Conservation (phyloP, 768 basidiomycete genomes). For the Lentinula sp. region DNA sequence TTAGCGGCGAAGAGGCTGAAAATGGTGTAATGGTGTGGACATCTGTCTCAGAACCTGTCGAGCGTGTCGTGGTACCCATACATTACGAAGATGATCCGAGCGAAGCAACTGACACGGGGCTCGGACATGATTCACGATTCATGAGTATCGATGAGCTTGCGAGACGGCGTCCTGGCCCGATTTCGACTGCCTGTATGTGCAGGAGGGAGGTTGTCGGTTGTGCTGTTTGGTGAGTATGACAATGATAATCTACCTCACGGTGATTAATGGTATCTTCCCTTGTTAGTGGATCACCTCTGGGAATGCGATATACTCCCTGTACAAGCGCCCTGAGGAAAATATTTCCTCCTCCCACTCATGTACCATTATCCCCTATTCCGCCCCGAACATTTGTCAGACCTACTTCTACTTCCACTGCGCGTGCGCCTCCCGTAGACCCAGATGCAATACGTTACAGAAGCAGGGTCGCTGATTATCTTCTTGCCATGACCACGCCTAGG, state of each 20-base stretch:
- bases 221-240: constrained; percentile 40
- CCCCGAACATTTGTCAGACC: background rate
- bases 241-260: background rate
- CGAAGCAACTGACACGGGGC: constrained; percentile 26
- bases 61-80: constrained; percentile 44
- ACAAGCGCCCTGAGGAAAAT: constrained; percentile 31
- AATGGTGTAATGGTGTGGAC: constrained; percentile 40
- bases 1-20: background rate
- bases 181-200: constrained; percentile 56
- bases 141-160: background rate
- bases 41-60: constrained; percentile 46
- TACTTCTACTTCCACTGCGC: background rate
- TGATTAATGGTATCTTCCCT: constrained; percentile 9
- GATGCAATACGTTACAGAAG: background rate
- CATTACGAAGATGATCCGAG: constrained; percentile 51
- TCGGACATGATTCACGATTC: constrained; percentile 21
- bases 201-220: constrained; percentile 65
- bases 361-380: background rate
- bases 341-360: background rate
- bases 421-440: background rate
- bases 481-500: background rate
- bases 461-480: background rate
- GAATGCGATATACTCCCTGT: constrained; percentile 57
- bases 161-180: background rate
- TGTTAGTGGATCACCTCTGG: constrained; percentile 56